Base-by-base conservation (phyloP, 1,284 basidiomycete species). In the Retiboletus flavoniger region DNA sequence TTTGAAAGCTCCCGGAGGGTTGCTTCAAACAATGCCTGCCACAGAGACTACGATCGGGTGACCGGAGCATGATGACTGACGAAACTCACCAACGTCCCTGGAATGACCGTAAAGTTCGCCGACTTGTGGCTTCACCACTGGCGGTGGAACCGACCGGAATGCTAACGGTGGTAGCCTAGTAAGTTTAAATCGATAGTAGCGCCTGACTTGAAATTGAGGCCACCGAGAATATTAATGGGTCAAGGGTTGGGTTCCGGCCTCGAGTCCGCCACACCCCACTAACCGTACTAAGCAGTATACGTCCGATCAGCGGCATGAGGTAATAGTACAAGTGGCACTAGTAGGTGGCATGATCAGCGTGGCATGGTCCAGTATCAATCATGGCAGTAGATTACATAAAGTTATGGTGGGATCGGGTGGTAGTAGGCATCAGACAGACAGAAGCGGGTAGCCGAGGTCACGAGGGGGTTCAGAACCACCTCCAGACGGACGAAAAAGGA, bases 161-260 rank as follows among this genome's bases (percentile, higher is more conserved):
- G 11, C 35, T 24, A 14, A 51, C 8, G 58, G 16, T 19, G 9
- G 41, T 6, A 34, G 6, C 38, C 35, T 7, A 24, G 46, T 32
- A 10, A 29, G 31, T 34, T 35, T 17, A 40, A 39, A 38, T 50
- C n/a, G n/a, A n/a, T 21, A 29, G 13, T 5, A 39, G 17, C 35
- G 14, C 19, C 40, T 4, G 21, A 51, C 21, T 32, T 4, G 19
- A 29, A 57, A 21, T 21, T 6, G 21, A 24, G 21, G 39, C 40
- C 39, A 38, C 28, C 40, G 14, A 16, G n/a, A 34, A 36, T 24
- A 40, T 40, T 21, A 40, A 19, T 31, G 54, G 48, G 46, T 42
- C 56, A 48, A 55, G 60, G 50, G 59, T 51, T 47, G 26, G 28
- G 7, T 28, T 41, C 14, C 9, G 21, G 40, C 40, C 40, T 41